Evolutionary conservation across 1,284 basidiomycete species (phyloP).

Genomic region (Rhizopogon hawkerae): DNA sequence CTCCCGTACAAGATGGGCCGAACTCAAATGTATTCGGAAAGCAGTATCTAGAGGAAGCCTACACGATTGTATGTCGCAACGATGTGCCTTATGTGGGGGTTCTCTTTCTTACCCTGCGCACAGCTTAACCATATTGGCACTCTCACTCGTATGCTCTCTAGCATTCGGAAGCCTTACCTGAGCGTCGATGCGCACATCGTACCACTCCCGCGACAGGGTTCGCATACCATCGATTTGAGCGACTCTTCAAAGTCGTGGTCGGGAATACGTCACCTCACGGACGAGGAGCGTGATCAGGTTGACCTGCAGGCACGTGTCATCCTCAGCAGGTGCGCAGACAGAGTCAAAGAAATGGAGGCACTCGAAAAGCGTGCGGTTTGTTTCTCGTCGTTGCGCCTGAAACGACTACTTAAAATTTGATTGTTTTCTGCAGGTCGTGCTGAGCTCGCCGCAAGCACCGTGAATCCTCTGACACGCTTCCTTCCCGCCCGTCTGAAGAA

Average conservation of each 20-base stretch:
- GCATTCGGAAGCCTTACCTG: constrained; percentile 71
- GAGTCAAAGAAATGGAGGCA: constrained; percentile 77
- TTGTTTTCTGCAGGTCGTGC: constrained; percentile 45
- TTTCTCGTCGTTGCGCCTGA: constrained; percentile 9
- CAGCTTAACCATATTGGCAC: constrained; percentile 68
- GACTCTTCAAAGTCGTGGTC: constrained; percentile 51
- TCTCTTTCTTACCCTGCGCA: background rate
- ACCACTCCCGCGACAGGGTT: constrained; percentile 41
- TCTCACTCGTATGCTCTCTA: constrained; percentile 58
- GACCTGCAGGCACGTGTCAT: constrained; percentile 83
- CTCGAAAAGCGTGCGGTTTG: constrained; percentile 69
- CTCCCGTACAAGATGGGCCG: constrained; percentile 28
- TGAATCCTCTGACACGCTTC: constrained; percentile 55
- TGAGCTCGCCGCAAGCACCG: constrained; percentile 52
- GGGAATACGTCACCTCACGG: constrained; percentile 64
- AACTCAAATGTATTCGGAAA: constrained; percentile 43
- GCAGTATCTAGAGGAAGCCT: constrained; percentile 64
- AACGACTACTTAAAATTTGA: constrained; percentile 7
- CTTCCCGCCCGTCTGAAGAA: constrained; percentile 59
- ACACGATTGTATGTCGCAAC: constrained; percentile 52
- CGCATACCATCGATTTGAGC: constrained; percentile 48
- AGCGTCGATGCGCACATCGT: constrained; percentile 56
- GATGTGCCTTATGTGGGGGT: background rate
- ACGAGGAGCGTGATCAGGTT: constrained; percentile 85
- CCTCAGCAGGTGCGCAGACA: constrained; percentile 72